Evolutionary conservation across 2,329 filamentous ascomycete species (phyloP), one percentile per base, ranked within the genome.

Genomic region (Ophiostoma quercus): DNA sequence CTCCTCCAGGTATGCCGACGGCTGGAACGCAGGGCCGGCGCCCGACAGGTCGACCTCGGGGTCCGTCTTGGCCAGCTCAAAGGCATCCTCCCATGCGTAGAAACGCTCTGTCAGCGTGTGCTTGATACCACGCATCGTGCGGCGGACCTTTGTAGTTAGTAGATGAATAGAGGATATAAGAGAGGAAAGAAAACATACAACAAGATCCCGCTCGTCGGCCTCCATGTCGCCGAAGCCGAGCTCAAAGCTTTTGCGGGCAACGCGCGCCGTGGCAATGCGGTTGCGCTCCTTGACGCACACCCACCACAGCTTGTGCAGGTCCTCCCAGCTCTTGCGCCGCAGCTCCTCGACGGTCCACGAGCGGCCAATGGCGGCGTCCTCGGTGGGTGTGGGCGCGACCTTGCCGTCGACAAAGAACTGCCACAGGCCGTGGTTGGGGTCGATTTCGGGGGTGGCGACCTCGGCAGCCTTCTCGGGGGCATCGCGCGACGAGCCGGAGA

Each of bases 251-350:
- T 82, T 77, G 75, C 92, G 85, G 82, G 96, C 92, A 70, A 84
- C 79, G 68, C 84, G 84, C 74, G 90, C 88, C 39, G 96, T 98
- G n/a, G 88, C 84, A 75, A 98, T 87, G 74, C 92, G 87, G 80
- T 99, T 99, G 76, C 91, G 85, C 82, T 99, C 95, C 81, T 92
- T 93, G 71, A 90, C 86, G 78, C 95, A 98, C 69, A 93, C 87
- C 92, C 94, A 99, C 93, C 94, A 99, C 76, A 99, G 84, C 72
- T 84, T 83, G 79, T 98, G 94, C 75, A 99, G 81, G 79, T 98
- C 94, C 72, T 97, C 92, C 92, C 93, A 99, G 73, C 90, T 92
- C 82, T 97, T 97, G 73, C 86, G 84, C 73, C 94, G 87, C 76
- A 99, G 83, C 82, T 99, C 95, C 80, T 92, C 87, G 8, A 91